Evolutionary conservation across 306 rosid species (phyloP).

Genomic region (Lathyrus oleraceus): DNA sequence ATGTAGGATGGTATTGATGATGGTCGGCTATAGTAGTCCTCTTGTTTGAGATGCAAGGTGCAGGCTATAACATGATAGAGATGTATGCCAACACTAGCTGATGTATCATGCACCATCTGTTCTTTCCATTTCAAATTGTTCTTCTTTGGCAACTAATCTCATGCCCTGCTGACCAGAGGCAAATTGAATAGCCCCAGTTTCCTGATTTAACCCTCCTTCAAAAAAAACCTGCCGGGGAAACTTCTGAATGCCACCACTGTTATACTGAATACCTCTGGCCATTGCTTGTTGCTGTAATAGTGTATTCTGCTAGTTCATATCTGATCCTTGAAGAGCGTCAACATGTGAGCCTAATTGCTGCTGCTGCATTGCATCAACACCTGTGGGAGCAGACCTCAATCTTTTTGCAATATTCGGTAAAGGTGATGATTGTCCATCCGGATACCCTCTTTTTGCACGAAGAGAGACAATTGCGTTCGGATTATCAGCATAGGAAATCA

Average conservation of each 20-base stretch:
- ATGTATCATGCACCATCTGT: slow-evolving; percentile 62
- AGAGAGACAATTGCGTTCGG: slow-evolving; percentile 51
- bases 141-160: slow-evolving; percentile 75
- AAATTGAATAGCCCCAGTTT: slow-evolving; percentile 52
- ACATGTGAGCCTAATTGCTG: too few species aligned
- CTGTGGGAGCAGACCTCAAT: slow-evolving; percentile 59
- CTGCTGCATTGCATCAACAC: too few species aligned
- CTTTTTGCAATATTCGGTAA: slow-evolving; percentile 66
- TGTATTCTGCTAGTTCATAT: too few species aligned
- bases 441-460: slow-evolving; percentile 75
- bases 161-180: slow-evolving; percentile 62
- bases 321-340: too few species aligned
- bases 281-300: too few species aligned
- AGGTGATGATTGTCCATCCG: slow-evolving; percentile 74
- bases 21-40: too few species aligned
- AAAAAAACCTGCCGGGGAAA: slow-evolving; percentile 66
- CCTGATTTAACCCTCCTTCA: slow-evolving; percentile 79
- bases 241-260: slow-evolving; percentile 61
- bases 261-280: too few species aligned
- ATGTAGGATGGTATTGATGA: too few species aligned
- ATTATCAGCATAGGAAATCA: slow-evolving; percentile 63
- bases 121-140: slow-evolving; percentile 75
- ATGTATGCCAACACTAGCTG: too few species aligned
- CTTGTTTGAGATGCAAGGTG: too few species aligned
- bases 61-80: too few species aligned